Percentiles rank a stretch among this genome's conserved stretches.
Conservation (phyloP, 768 basidiomycete genomes). For the Xerocomus spinulosus region DNA sequence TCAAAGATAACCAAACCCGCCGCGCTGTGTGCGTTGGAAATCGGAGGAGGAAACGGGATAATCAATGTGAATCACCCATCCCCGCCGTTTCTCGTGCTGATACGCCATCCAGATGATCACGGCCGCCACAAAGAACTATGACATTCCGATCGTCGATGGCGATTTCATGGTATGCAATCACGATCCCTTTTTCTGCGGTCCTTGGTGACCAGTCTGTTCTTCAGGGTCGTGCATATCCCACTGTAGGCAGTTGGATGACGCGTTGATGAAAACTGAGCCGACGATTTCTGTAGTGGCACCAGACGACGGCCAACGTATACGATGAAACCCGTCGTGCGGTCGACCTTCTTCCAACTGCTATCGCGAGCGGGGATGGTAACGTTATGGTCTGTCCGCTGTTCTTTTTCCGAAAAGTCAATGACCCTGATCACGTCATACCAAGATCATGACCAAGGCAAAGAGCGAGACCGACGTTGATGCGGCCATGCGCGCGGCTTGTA, state of each 20-base stretch:
- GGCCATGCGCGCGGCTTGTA: conserved; percentile 42
- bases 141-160: conserved; percentile 40
- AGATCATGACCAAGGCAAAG: conserved; percentile 43
- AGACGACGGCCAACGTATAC: conserved; percentile 31
- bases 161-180: conserved; percentile 38
- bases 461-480: conserved; percentile 42
- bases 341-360: conserved; percentile 31
- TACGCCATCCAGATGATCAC: conserved; percentile 30
- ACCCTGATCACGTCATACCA: conserved; percentile 12
- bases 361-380: conserved; percentile 38
- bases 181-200: neutral
- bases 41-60: conserved; percentile 46
- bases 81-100: conserved; percentile 6
- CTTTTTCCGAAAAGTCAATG: neutral
- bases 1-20: conserved; percentile 30
- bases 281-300: conserved; percentile 21
- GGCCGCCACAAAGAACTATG: conserved; percentile 32
- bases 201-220: conserved; percentile 1
- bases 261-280: neutral
- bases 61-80: conserved; percentile 29
- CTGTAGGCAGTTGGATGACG: conserved; percentile 15
- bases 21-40: conserved; percentile 37
- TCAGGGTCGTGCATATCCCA: conserved; percentile 37
- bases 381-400: conserved; percentile 22
- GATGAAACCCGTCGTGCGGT: conserved; percentile 23